Conservation (phyloP, 176 grass and related monocot genomes). For the Leersia perrieri region DNA sequence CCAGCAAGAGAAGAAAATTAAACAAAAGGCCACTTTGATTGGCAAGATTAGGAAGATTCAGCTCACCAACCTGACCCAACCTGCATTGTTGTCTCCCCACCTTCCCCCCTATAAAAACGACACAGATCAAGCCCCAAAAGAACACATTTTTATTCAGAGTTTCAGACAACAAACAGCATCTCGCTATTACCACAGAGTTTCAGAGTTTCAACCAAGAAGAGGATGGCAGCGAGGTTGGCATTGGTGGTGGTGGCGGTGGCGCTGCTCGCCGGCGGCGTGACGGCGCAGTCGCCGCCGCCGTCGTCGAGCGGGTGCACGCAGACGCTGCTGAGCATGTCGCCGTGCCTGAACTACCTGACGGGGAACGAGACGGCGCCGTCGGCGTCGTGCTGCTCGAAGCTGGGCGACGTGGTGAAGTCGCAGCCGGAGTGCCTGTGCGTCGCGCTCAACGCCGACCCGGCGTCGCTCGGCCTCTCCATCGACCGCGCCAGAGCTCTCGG, state of each 20-base stretch:
- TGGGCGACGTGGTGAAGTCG: conserved; percentile 46
- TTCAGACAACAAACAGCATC: background rate
- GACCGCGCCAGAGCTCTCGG: conserved; percentile 67
- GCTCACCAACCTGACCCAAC: conserved; percentile 46
- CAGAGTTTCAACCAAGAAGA: background rate
- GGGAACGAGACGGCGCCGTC: conserved; percentile 60
- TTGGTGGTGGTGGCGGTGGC: background rate
- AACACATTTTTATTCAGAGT: background rate
- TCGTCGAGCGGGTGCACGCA: conserved; percentile 48
- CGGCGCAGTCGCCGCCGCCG: conserved; percentile 29
- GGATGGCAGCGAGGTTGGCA: conserved; percentile 22
- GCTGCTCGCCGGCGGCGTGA: conserved; percentile 22
- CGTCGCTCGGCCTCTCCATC: conserved; percentile 58
- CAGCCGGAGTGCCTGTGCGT: conserved; percentile 77
- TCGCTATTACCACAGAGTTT: background rate
- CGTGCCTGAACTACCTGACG: conserved; percentile 79
- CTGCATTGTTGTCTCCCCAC: background rate
- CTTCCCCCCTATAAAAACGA: conserved; percentile 21
- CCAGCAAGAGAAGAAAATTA: background rate
- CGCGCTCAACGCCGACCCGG: conserved; percentile 46
- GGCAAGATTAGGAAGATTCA: conserved; percentile 40
- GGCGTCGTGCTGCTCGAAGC: conserved; percentile 62
- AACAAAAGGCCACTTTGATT: conserved; percentile 12
- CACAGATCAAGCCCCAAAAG: background rate
- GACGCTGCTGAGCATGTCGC: conserved; percentile 57